A percentile compares a stretch with the other conserved stretches of the same genome.
phyloP scores from a whole-genome alignment of 306 rosid genomes.

The Clitoria ternatea region DNA sequence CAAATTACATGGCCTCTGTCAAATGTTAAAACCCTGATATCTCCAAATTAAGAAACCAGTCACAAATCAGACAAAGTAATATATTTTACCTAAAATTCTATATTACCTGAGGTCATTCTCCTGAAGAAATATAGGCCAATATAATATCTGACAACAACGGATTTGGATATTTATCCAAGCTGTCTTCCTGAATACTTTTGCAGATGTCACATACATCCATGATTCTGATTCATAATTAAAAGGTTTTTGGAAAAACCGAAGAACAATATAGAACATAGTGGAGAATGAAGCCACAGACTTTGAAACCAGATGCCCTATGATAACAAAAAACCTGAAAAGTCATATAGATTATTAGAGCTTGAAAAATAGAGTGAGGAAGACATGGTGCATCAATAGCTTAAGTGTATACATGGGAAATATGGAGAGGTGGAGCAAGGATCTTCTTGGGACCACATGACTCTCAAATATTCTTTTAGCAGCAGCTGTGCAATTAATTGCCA shows the following conservation, averaged over 20 bases:
- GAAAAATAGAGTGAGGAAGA: constrained; percentile 18
- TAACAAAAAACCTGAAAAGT: constrained; percentile 58
- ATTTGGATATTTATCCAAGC: constrained; percentile 58
- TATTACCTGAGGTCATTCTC: constrained; percentile 68
- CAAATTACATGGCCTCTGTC: constrained; percentile 9
- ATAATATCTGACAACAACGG: constrained; percentile 77
- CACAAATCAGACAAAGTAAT: constrained; percentile 12
- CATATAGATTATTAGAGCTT: constrained; percentile 26
- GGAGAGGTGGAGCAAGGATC: constrained; percentile 40
- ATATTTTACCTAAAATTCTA: background rate
- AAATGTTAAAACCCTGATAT: background rate
- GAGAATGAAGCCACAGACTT: constrained; percentile 62
- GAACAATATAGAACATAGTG: constrained; percentile 51
- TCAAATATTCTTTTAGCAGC: constrained; percentile 53
- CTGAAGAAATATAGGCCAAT: constrained; percentile 90
- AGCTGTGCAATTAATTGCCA: constrained; percentile 70
- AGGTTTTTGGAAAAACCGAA: constrained; percentile 53
- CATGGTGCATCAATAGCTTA: constrained; percentile 3
- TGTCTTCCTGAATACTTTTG: constrained; percentile 45
- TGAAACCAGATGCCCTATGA: constrained; percentile 56
- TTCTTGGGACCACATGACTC: constrained; percentile 38
- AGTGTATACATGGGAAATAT: constrained; percentile 37
- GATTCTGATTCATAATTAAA: constrained; percentile 47
- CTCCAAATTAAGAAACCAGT: constrained; percentile 22
- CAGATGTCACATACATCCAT: constrained; percentile 45